phyloP scores from a whole-genome alignment of 192 early-diverging fungal genomes.

The Borealophlyctis nickersoniae region DNA sequence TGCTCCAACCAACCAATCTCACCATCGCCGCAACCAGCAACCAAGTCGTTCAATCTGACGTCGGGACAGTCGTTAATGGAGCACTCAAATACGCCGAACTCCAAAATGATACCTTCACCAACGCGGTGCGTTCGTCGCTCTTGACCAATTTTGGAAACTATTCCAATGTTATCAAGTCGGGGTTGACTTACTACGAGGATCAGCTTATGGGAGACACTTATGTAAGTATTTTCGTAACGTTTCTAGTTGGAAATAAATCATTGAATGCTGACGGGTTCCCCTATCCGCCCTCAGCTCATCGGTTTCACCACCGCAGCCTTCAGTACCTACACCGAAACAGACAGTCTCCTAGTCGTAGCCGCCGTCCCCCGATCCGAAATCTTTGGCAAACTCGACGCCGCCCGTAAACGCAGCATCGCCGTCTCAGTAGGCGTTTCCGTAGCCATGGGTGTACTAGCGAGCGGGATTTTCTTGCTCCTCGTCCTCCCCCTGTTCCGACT shows the following conservation, averaged over 20 bases:
- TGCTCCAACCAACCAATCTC: not conserved
- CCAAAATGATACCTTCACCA: not conserved
- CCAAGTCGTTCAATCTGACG: not conserved
- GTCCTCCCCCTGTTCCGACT: too few relatives aligned
- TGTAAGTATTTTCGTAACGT: too few relatives aligned
- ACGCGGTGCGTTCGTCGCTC: not conserved
- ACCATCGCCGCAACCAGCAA: slow-evolving; percentile 3
- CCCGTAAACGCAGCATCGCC: too few relatives aligned
- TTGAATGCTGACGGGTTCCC: too few relatives aligned
- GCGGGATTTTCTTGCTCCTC: too few relatives aligned
- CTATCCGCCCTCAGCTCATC: too few relatives aligned
- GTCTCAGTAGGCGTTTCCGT: too few relatives aligned
- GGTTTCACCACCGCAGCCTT: not conserved
- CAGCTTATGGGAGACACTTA: not conserved
- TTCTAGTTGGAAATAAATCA: too few relatives aligned
- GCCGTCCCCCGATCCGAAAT: not conserved
- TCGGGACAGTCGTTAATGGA: not conserved
- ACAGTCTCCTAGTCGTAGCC: slow-evolving; percentile 1
- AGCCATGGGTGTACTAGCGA: too few relatives aligned
- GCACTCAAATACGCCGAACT: not conserved
- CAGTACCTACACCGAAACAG: not conserved
- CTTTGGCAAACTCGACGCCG: too few relatives aligned
- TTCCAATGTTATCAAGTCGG: not conserved
- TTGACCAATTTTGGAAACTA: not conserved
- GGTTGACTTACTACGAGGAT: not conserved